Percentiles rank a stretch among this genome's conserved stretches.
These are phyloP conservation scores for Penicillium digitatum DNA, from an alignment of 2,329 filamentous ascomycete species.

Conservation along the genomic window DNA sequence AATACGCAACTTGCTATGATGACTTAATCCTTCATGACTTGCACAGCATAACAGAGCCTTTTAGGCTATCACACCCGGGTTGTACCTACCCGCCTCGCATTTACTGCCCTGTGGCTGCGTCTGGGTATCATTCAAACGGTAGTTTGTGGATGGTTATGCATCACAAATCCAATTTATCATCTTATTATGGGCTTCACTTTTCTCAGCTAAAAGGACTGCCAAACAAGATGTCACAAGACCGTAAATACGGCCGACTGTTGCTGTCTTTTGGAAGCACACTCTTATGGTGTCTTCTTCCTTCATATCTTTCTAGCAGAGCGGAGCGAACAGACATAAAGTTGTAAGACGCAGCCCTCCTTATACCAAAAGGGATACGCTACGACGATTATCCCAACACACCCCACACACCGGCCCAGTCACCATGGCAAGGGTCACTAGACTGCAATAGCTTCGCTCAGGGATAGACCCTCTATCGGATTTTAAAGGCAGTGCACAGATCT, in stretches of 20 bases:
- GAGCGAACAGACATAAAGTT: background rate
- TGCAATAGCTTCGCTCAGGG: too few relatives aligned
- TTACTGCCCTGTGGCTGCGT: background rate
- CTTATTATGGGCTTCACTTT: background rate
- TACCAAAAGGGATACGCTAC: background rate
- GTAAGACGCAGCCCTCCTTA: background rate
- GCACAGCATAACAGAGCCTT: background rate
- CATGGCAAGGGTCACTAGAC: too few relatives aligned
- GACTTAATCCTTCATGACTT: background rate
- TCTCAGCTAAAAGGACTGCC: too few relatives aligned
- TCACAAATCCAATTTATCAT: rapidly evolving
- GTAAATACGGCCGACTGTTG: too few relatives aligned
- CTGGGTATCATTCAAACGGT: background rate
- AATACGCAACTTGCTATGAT: background rate
- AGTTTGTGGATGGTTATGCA: background rate
- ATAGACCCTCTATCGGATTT: too few relatives aligned
- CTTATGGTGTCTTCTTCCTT: background rate
- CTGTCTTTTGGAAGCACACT: background rate
- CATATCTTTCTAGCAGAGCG: background rate
- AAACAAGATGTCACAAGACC: too few relatives aligned
- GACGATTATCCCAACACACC: too few relatives aligned
- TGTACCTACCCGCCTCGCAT: background rate
- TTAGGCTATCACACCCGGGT: background rate
- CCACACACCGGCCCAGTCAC: too few relatives aligned
- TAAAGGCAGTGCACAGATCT: background rate